A percentile compares a stretch with the other conserved stretches of the same genome.
phyloP scores from a whole-genome alignment of 768 basidiomycete species.

The Scleroderma citrinum region DNA sequence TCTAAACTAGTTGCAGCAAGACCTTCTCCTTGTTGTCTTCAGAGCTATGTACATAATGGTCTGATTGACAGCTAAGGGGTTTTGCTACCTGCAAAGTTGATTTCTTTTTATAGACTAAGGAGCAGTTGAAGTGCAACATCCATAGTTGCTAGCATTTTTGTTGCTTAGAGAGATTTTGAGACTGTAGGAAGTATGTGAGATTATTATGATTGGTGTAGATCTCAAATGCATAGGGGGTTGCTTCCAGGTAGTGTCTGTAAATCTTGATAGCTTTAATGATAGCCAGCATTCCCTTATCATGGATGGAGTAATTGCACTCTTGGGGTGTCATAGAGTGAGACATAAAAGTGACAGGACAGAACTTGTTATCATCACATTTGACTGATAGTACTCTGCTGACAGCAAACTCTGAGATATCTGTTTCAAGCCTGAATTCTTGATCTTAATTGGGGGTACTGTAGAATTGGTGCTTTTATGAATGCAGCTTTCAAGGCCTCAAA shows the following conservation, averaged over 20 bases:
- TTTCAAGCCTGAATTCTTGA: neutral
- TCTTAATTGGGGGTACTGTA: neutral
- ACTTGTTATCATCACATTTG: neutral
- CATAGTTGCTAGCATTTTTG: neutral
- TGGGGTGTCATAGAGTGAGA: neutral
- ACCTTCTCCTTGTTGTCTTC: constrained; percentile 4
- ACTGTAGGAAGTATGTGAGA: neutral
- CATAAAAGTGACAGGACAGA: neutral
- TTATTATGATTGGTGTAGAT: neutral
- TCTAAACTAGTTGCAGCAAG: constrained; percentile 10
- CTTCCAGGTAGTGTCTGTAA: constrained; percentile 1
- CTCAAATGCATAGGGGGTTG: neutral
- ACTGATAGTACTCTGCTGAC: neutral
- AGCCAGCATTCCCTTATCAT: constrained; percentile 1
- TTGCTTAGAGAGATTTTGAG: neutral
- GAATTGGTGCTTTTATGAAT: neutral
- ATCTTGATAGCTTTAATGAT: neutral
- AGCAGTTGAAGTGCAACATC: neutral
- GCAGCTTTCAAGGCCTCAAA: neutral
- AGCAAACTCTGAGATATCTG: neutral
- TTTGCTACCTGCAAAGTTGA: neutral
- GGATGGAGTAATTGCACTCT: neutral
- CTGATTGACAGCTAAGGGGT: neutral
- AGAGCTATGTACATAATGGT: neutral
- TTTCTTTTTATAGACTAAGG: neutral